Evolutionary conservation across 306 rosid genomes (phyloP), one percentile per base, ranked within the genome.

Genomic region (Citrullus mucosospermus): DNA sequence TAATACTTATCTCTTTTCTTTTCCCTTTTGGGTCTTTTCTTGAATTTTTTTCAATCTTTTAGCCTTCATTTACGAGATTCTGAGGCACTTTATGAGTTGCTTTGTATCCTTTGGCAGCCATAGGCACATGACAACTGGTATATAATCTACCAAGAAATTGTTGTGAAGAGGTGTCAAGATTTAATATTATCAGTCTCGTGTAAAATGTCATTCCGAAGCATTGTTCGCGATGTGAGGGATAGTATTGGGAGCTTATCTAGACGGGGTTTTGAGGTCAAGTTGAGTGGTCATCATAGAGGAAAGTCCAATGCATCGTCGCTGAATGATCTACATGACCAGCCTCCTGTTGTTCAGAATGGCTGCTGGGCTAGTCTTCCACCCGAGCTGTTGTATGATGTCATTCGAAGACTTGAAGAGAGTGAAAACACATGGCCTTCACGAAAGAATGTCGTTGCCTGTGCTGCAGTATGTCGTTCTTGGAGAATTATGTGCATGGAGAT

Each of bases 231-330:
- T 68, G 92, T 93, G 43, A 88, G 96, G 82, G 96, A 90, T 50
- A 93, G 98, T 13, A 83, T 93, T 84, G 98, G 98, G 83, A 93
- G 98, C 82, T 85, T 93, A 73, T 93, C 98, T 0, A 90, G 92
- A 80, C 82, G 98, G 54, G 82, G 98, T 63, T 93, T 91, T 73
- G 97, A 93, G 61, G 90, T 85, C 79, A 86, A 91, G 83, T 86
- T 93, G 82, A 81, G 89, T 13, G 89, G 97, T 15, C 98, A 96
- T 89, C 82, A 83, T 79, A 82, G 86, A 84, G 87, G 91, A 17
- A 93, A 86, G 81, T 93, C 93, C 7, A 90, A 87, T 79, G 88
- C 88, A 55, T 91, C 88, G 0, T 87, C 88, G 0, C 87, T 90
- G 50, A 90, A 86, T 34, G 97, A 93, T 89, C 77, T 81, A 51